Evolutionary conservation across 257 asterid genomes (phyloP), one percentile per base, ranked within the genome.

Genomic region (Jasminum sambac): DNA sequence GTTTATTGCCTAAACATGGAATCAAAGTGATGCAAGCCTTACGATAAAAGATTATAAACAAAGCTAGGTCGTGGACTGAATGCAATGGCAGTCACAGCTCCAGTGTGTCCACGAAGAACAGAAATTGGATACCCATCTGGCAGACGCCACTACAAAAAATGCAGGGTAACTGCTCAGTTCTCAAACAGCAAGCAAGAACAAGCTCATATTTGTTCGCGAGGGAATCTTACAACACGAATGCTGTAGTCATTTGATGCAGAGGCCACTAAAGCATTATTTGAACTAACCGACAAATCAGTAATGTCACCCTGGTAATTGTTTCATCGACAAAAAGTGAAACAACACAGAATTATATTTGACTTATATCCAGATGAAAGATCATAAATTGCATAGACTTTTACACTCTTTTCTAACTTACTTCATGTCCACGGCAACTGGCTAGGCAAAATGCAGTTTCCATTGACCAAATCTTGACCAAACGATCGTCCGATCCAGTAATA

Each of bases 381-480:
- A 44, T 63, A 64, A 63, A 61, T 46, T 48, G 36, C 55, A 67
- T 16, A 16, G 24, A 16, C 75, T 65, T 67, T 68, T 70, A 36
- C 44, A 37, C 39, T 57, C 14, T 70, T 41, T 70, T 30, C 36
- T 23, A 76, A 82, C 97, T 82, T 79, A 91, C 99, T 81, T 89
- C 99, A 75, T 94, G 99, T 64, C 99, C 99, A 40, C 99, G 96
- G 76, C 99, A 94, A 79, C 98, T 89, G 74, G 95, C 88, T 34
- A 94, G 89, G 86, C 99, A 91, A 71, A 86, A 84, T 77, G 98
- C 99, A 78, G 99, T 94, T 84, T 91, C 99, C 99, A 94, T 87
- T 13, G 96, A 91, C 99, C 98, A 94, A 80, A 94, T 84, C 83
- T 94, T 94, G 72, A 94, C 96, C 78, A 94, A 87, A 74, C 99